phyloP scores from a whole-genome alignment of 192 early-diverging fungal genomes.

The Backusella westeae region DNA sequence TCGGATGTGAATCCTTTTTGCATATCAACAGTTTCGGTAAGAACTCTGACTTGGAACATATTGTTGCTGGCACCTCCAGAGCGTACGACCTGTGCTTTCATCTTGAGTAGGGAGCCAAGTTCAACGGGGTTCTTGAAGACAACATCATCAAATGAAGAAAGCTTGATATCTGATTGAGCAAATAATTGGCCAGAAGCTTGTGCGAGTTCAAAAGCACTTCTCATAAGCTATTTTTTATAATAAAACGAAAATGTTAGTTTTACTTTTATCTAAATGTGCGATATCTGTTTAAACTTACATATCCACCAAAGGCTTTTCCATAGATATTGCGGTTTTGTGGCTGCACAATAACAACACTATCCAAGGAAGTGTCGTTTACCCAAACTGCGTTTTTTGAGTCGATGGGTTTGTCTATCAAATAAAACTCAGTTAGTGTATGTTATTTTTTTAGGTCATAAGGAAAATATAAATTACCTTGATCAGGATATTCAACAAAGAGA shows the following conservation, averaged over 20 bases:
- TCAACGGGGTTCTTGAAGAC: constrained; percentile 83
- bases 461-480: constrained; percentile 38
- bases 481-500: constrained; percentile 67
- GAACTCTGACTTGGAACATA: constrained; percentile 56
- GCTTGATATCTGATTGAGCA: constrained; percentile 51
- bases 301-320: constrained; percentile 70
- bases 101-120: constrained; percentile 73
- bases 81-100: constrained; percentile 79
- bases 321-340: constrained; percentile 79
- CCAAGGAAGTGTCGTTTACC: constrained; percentile 77
- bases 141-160: constrained; percentile 72
- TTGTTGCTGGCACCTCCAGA: constrained; percentile 51
- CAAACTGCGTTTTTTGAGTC: constrained; percentile 56
- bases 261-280: constrained; percentile 35
- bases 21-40: constrained; percentile 69
- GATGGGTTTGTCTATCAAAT: constrained; percentile 17
- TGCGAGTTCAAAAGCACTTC: constrained; percentile 82
- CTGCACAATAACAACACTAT: constrained; percentile 63
- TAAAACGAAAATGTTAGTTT: constrained; percentile 61
- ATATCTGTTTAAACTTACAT: background rate
- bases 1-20: constrained; percentile 51
- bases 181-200: constrained; percentile 75
- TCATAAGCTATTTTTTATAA: constrained; percentile 63
- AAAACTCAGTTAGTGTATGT: background rate
- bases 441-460: background rate